Evolutionary conservation across 2,329 filamentous ascomycete species (phyloP), one percentile per base, ranked within the genome.

Genomic region (Endothia cerciana): DNA sequence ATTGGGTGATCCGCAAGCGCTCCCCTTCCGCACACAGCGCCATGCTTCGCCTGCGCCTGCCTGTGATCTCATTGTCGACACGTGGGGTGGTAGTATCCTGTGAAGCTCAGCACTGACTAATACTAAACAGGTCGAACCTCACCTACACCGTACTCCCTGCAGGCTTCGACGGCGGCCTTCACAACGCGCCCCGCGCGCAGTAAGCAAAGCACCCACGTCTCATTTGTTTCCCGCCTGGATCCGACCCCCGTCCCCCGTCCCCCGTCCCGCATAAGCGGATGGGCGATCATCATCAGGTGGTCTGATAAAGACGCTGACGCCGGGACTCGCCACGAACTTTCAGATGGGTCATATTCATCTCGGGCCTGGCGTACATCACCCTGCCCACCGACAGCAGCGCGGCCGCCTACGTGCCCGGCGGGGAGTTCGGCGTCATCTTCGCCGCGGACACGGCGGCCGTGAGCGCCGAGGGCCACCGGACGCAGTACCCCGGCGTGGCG

Each of bases 111-210:
- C 30, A 22, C 55, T 58, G 55, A 58, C 55, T 58, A n/a, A 17
- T 25, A 2, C 5, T 17, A 6, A 58, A 30, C 41, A 69, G 73
- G 4, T 70, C 72, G 1, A 79, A 77, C 57, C 65, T 77, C 4
- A 72, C 74, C 22, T 80, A 78, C 66, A 70, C 71, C 4, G 70
- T 80, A 10, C 51, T 81, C 7, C 79, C 79, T 1, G 70, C 76
- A 0, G 63, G 71, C 3, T 81, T 74, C 41, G 75, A 81, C 60
- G 77, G 75, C 1, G 80, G 77, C 0, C 60, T 75, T 49, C 80
- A 82, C 67, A 79, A 77, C 67, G 80, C 80, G 4, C 80, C 81
- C 10, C 64, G 67, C 15, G 73, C 73, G 8, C 80, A 81, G 79
- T 81, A 72, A 65, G 76, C 22, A 60, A 28, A n/a, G 3, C n/a